phyloP scores from a whole-genome alignment of 164 flowering plant species.

The Nymphaea thermarum region DNA sequence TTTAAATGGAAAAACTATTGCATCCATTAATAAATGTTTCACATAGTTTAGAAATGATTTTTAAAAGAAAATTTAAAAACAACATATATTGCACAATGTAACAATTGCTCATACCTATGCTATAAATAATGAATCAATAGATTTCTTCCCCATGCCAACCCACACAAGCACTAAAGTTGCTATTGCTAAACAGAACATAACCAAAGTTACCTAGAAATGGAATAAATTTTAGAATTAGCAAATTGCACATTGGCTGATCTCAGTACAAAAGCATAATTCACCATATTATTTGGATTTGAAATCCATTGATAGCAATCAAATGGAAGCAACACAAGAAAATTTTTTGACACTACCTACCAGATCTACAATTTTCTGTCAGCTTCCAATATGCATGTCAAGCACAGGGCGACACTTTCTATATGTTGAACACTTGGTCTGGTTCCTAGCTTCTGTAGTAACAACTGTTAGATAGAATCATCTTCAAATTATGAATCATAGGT shows the following conservation, averaged over 20 bases:
- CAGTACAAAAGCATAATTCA: not conserved
- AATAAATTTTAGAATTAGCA: constrained; percentile 1
- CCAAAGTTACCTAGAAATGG: constrained; percentile 35
- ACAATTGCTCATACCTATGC: constrained; percentile 49
- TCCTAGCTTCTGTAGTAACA: constrained; percentile 35
- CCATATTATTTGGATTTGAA: not conserved
- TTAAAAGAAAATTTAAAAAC: too few species aligned
- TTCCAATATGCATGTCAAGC: constrained; percentile 43
- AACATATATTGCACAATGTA: not conserved
- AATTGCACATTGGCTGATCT: not conserved
- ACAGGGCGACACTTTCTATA: constrained; percentile 38
- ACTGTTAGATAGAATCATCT: constrained; percentile 31
- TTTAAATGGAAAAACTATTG: too few species aligned
- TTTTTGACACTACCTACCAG: constrained; percentile 32
- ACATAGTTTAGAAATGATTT: too few species aligned
- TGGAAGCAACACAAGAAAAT: not conserved
- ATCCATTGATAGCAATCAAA: not conserved
- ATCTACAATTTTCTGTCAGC: constrained; percentile 72
- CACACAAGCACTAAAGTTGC: constrained; percentile 66
- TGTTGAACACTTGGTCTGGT: constrained; percentile 20
- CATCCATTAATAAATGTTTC: too few species aligned
- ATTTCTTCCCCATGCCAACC: constrained; percentile 62
- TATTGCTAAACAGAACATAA: constrained; percentile 46
- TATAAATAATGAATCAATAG: constrained; percentile 48
- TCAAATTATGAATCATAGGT: constrained; percentile 10